Evolutionary conservation across 2,329 filamentous ascomycete genomes (phyloP), one percentile per base, ranked within the genome.

Genomic region (Pseudogymnoascus sp.): DNA sequence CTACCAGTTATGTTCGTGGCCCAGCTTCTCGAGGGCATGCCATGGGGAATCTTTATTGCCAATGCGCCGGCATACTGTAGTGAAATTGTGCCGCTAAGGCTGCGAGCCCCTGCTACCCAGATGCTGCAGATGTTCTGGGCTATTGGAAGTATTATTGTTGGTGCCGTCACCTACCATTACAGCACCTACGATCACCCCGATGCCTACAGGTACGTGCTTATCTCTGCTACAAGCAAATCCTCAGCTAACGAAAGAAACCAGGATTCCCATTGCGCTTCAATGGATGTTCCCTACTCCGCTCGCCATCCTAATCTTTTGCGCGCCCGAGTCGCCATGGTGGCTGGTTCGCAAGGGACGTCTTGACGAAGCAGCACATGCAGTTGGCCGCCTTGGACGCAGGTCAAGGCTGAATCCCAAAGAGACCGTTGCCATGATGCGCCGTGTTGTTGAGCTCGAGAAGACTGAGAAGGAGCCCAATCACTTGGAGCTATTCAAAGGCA

Each of bases 51-150:
- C 68, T 87, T 87, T 72, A 84, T 86, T 66, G 83, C 84, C 70
- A 86, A 86, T 69, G 79, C 84, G 4, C 84, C 84, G 0, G 84
- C 84, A 5, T 87, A 86, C 75, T 83, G 79, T 72, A 74, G 74
- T 68, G 84, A 87, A 71, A 84, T 87, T 61, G 82, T 84, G 2
- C 84, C 84, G 0, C 78, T 87, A 60, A 74, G 74, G 68, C 73
- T 87, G 60, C 74, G 83, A 70, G 84, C 80, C 60, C 79, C 82
- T 25, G 78, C 78, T 4, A 87, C 84, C 2, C 80, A 83, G 72
- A 86, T 83, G 79, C 67, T 87, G 72, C 84, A 87, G 74, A 86
- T 86, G 82, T 84, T 82, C 75, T 87, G 83, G 83, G 80, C 83
- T 13, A 81, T 87, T 69, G 84, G 83, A 27, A 72, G 74, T 37